Percentiles rank a stretch among this genome's conserved stretches.
Conservation (phyloP, 768 basidiomycete species). For the Lentinula lateritia region DNA sequence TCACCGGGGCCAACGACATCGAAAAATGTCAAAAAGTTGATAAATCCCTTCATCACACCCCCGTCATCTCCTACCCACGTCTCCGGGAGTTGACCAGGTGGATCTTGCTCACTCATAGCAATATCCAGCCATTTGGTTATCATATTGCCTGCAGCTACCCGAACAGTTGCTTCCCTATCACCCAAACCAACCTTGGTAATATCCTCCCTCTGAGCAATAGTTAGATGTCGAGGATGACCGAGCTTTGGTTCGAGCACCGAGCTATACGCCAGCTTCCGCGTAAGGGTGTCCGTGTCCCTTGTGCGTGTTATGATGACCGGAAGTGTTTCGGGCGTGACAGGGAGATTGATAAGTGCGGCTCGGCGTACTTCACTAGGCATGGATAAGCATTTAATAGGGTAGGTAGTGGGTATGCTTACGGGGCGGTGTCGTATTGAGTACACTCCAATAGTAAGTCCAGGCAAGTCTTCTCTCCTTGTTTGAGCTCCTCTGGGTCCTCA, state of each 20-base stretch:
- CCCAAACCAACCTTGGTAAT: slow-evolving; percentile 86
- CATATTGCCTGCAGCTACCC: slow-evolving; percentile 76
- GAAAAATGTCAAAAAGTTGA: slow-evolving; percentile 41
- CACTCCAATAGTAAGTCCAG: slow-evolving; percentile 65
- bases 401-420: slow-evolving; percentile 28
- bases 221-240: slow-evolving; percentile 66
- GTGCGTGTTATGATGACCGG: slow-evolving; percentile 69
- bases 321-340: slow-evolving; percentile 56
- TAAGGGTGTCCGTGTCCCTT: slow-evolving; percentile 77
- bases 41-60: slow-evolving; percentile 39
- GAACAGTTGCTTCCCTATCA: slow-evolving; percentile 79
- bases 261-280: slow-evolving; percentile 76
- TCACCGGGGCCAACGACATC: slow-evolving; percentile 62
- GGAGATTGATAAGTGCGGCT: slow-evolving; percentile 75
- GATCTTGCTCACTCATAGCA: slow-evolving; percentile 34
- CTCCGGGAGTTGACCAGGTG: slow-evolving; percentile 22
- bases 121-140: slow-evolving; percentile 79
- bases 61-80: slow-evolving; percentile 38
- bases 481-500: slow-evolving; percentile 53
- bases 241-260: slow-evolving; percentile 49
- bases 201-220: slow-evolving; percentile 76
- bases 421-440: slow-evolving; percentile 69
- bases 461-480: slow-evolving; percentile 45
- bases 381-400: background rate
- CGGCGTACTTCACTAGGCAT: slow-evolving; percentile 79